A percentile compares a stretch with the other conserved stretches of the same genome.
Conservation (phyloP, 345 rosid genomes). For the Salix viminalis region DNA sequence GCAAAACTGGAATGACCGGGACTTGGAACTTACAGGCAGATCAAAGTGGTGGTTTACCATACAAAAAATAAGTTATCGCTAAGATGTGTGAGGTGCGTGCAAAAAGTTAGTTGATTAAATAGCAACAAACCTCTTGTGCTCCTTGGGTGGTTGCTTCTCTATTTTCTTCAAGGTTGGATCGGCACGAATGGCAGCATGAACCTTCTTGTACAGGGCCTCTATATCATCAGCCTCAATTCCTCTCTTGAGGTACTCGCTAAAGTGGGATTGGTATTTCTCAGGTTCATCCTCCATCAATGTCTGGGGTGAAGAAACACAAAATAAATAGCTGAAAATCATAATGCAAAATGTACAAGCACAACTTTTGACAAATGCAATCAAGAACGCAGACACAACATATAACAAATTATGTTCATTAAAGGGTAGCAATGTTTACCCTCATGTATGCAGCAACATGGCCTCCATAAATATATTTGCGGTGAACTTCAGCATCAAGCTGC, state of each 20-base stretch:
- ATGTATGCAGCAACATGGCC: constrained; percentile 82
- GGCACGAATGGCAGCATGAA: constrained; percentile 70
- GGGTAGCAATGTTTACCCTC: constrained; percentile 39
- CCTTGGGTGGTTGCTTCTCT: constrained; percentile 43
- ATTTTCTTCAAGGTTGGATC: constrained; percentile 54
- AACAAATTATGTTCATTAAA: neutral
- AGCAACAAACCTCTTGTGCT: constrained; percentile 59
- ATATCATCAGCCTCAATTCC: constrained; percentile 52
- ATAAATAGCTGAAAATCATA: neutral
- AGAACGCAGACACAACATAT: neutral
- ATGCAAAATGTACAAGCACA: neutral
- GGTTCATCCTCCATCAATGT: constrained; percentile 64
- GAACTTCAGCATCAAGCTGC: constrained; percentile 83
- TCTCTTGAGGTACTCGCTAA: constrained; percentile 54
- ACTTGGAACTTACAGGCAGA: neutral
- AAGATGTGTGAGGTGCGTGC: too few relatives aligned
- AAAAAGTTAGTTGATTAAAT: neutral
- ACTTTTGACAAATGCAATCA: neutral
- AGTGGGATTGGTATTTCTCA: constrained; percentile 70
- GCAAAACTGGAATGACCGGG: neutral
- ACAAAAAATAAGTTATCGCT: too few relatives aligned
- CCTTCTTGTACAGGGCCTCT: constrained; percentile 63
- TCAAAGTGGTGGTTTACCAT: too few relatives aligned
- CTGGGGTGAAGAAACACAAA: constrained; percentile 18
- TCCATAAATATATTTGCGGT: constrained; percentile 71